Percentiles rank a stretch among this genome's conserved stretches.
Conservation (phyloP, 2,329 filamentous ascomycete species). For the Pyrenophora tritici-repentis region DNA sequence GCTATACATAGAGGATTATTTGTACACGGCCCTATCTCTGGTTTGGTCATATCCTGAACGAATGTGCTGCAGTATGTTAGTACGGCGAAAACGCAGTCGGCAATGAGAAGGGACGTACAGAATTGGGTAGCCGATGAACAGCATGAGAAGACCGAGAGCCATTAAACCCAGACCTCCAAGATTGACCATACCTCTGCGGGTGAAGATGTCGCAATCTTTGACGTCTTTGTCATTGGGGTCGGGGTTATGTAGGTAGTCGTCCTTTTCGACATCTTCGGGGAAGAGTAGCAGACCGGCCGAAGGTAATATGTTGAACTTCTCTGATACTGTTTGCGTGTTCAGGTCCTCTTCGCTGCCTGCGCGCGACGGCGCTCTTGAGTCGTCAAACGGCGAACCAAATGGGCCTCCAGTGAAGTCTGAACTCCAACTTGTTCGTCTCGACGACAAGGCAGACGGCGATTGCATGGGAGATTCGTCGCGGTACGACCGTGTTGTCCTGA, state of each 20-base stretch:
- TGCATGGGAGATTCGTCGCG: constrained; percentile 57
- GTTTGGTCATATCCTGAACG: constrained; percentile 52
- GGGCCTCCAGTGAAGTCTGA: constrained; percentile 61
- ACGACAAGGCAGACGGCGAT: constrained; percentile 62
- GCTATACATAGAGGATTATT: constrained; percentile 57
- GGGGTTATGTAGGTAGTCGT: constrained; percentile 73
- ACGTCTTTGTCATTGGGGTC: constrained; percentile 66
- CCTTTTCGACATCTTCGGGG: constrained; percentile 74
- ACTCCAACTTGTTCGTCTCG: constrained; percentile 68
- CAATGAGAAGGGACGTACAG: constrained; percentile 59
- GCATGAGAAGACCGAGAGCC: constrained; percentile 62
- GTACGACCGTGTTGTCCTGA: constrained; percentile 55
- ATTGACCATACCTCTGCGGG: constrained; percentile 66
- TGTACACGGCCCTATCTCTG: constrained; percentile 46
- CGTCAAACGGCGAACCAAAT: constrained; percentile 62
- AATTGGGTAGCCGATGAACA: constrained; percentile 73
- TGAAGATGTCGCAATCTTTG: constrained; percentile 68
- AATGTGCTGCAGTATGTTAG: constrained; percentile 58
- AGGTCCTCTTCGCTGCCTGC: constrained; percentile 68
- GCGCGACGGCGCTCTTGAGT: constrained; percentile 63
- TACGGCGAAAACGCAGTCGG: neutral
- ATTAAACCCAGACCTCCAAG: constrained; percentile 66
- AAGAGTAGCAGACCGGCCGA: constrained; percentile 69
- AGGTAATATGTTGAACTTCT: constrained; percentile 74
- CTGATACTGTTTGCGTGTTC: constrained; percentile 73